These are phyloP conservation scores for Gaeumannomyces sp. DNA, from an alignment of 2,329 filamentous ascomycete species.

Conservation along the genomic window DNA sequence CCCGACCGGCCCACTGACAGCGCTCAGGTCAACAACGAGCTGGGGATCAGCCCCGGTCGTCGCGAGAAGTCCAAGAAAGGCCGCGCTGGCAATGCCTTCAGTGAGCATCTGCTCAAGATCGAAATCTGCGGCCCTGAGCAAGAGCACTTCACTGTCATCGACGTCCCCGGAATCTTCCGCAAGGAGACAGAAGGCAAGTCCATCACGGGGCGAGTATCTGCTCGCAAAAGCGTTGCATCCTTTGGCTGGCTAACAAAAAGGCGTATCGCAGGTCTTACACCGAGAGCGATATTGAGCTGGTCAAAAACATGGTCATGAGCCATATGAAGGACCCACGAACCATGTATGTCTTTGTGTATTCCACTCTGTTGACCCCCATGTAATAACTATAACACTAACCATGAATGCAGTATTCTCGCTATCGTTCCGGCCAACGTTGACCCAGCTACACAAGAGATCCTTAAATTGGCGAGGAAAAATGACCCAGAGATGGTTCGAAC, in stretches of 20 bases:
- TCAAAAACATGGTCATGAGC: conserved; percentile 38
- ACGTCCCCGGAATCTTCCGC: conserved; percentile 47
- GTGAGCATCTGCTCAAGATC: conserved; percentile 38
- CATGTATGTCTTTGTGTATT: conserved; percentile 31
- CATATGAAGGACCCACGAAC: conserved; percentile 42
- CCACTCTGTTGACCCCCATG: too few relatives aligned
- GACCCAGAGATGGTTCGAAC: conserved; percentile 37
- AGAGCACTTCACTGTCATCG: conserved; percentile 45
- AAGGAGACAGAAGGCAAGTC: conserved; percentile 26
- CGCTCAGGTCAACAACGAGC: not conserved
- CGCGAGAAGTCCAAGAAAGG: not conserved
- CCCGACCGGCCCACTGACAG: too few relatives aligned
- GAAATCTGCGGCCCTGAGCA: conserved; percentile 39
- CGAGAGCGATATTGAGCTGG: conserved; percentile 36
- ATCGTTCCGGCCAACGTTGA: conserved; percentile 34
- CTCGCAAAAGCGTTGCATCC: too few relatives aligned
- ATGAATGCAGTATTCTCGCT: conserved; percentile 47
- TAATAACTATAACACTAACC: too few relatives aligned
- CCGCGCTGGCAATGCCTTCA: conserved; percentile 28
- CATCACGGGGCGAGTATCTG: too few relatives aligned
- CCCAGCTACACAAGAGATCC: conserved; percentile 31
- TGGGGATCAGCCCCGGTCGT: conserved; percentile 3
- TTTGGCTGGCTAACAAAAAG: too few relatives aligned
- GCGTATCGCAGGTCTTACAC: conserved; percentile 32
- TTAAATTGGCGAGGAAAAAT: conserved; percentile 29